Percentiles rank a stretch among this genome's conserved stretches.
These are phyloP conservation scores for Cladochytrium replicatum DNA, from an alignment of 192 early-diverging fungal species.

Conservation along the genomic window DNA sequence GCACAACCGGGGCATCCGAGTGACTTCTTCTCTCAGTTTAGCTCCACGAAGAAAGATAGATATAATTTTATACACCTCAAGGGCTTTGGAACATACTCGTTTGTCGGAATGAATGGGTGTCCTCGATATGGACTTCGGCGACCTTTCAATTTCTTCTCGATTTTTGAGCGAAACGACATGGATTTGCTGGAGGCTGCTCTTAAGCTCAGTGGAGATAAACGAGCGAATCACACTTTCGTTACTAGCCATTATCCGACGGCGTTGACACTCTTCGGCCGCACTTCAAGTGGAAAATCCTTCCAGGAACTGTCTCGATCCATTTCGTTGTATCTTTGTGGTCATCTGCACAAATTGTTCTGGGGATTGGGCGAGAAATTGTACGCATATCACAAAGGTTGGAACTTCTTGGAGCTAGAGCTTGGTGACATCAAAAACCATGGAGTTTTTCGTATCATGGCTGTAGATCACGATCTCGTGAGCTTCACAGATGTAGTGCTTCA, in stretches of 20 bases:
- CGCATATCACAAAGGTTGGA: slow-evolving; percentile 17
- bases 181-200: slow-evolving; percentile 52
- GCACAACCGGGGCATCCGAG: slow-evolving; percentile 1
- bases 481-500: slow-evolving; percentile 68
- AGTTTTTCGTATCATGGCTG: slow-evolving; percentile 69
- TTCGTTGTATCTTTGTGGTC: slow-evolving; percentile 77
- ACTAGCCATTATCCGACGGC: slow-evolving; percentile 68
- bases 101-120: slow-evolving; percentile 76
- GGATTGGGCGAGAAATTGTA: slow-evolving; percentile 36
- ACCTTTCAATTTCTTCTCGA: slow-evolving; percentile 89
- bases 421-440: slow-evolving; percentile 87
- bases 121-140: slow-evolving; percentile 30
- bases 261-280: slow-evolving; percentile 62
- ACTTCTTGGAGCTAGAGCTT: slow-evolving; percentile 60
- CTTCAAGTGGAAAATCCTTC: slow-evolving; percentile 48
- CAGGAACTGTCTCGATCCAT: slow-evolving; percentile 44
- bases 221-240: slow-evolving; percentile 58
- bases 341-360: slow-evolving; percentile 65
- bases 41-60: slow-evolving; percentile 9
- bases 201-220: slow-evolving; percentile 11
- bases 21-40: background rate
- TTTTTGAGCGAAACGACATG: slow-evolving; percentile 68
- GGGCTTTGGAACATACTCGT: slow-evolving; percentile 67
- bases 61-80: slow-evolving; percentile 24
- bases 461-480: slow-evolving; percentile 78